phyloP scores from a whole-genome alignment of 2,329 filamentous ascomycete species.

The Penicillium sp. region DNA sequence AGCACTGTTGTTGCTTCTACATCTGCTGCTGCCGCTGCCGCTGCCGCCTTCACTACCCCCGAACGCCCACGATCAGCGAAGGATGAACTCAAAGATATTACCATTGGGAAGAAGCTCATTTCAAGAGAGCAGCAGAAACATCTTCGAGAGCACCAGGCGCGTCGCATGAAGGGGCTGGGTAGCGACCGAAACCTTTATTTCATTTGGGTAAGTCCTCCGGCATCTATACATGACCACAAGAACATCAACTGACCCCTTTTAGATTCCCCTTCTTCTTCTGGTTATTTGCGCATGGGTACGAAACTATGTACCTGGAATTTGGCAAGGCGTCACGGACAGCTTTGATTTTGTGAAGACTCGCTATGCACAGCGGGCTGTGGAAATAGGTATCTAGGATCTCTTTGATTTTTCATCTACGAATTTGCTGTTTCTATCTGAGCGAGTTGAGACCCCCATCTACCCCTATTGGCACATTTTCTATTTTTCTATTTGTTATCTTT shows the following conservation, averaged over 20 bases:
- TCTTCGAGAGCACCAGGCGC: constrained; percentile 47
- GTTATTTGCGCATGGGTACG: constrained; percentile 48
- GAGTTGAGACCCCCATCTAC: constrained; percentile 6
- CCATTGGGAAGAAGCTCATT: constrained; percentile 44
- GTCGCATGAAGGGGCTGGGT: constrained; percentile 49
- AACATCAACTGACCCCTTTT: constrained; percentile 22
- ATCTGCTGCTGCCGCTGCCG: constrained; percentile 18
- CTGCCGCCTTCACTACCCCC: constrained; percentile 6
- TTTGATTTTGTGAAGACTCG: constrained; percentile 41
- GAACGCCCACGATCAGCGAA: constrained; percentile 26
- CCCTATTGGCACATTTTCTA: constrained; percentile 2
- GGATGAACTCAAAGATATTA: constrained; percentile 42
- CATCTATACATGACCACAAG: background rate
- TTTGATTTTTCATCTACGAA: constrained; percentile 15
- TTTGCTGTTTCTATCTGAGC: constrained; percentile 18
- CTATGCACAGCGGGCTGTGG: constrained; percentile 35
- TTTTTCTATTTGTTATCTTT: constrained; percentile 18
- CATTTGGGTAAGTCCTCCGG: constrained; percentile 49
- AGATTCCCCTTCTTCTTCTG: constrained; percentile 50
- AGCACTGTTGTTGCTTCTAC: constrained; percentile 21
- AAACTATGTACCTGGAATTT: constrained; percentile 44
- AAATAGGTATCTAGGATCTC: constrained; percentile 29
- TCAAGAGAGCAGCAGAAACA: constrained; percentile 49
- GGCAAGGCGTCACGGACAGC: constrained; percentile 38
- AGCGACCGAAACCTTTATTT: constrained; percentile 55